Base-by-base conservation (phyloP, 805 yeast species). In the Wickerhamiella hasegawae region DNA sequence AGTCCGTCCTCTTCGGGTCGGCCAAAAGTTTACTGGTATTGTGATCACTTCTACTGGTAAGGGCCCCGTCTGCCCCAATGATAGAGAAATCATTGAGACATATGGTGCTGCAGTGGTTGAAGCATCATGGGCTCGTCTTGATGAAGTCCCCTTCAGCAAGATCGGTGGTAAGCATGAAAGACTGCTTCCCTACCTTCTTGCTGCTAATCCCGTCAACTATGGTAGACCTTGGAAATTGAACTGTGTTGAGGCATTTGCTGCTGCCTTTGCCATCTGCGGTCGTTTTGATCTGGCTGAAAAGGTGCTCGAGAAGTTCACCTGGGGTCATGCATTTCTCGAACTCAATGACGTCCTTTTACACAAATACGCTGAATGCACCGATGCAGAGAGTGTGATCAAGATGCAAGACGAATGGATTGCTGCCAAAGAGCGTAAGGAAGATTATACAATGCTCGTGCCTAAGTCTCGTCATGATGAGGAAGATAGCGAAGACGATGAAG, bases 61-160 rank as follows among this genome's bases (percentile, higher is more conserved):
- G 48, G 67, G 71, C 5, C 85, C 83, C 1, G 94, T 90, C 1
- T 82, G 94, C 53, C 97, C 97, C 0, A 66, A 78, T 45, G 98
- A 90, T 54, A 51, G 57, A 28, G 79, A 71, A 32, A 65, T 82
- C 10, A 94, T 84, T 0, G 93, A 79, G 47, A 64, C 64, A 20
- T 52, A 63, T 28, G 98, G 98, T 25, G 90, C 84, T n/a, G 94
- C 98, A 0, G 98, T 90, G 6, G 97, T 90, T 2, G 98, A 90
- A 54, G 87, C 97, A 57, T 83, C 95, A 2, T 90, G 98, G 98
- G 98, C 98, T 0, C 63, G 97, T 37, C 55, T 90, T n/a, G 94
- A 84, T 37, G 98, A 90, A 54, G 73, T 90, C n/a, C 98, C 98
- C 4, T 90, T 90, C 57, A 62, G 67, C 40, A 82, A 80, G 50